phyloP scores from a whole-genome alignment of 495 filamentous ascomycete species.

The Penicillium lagena region DNA sequence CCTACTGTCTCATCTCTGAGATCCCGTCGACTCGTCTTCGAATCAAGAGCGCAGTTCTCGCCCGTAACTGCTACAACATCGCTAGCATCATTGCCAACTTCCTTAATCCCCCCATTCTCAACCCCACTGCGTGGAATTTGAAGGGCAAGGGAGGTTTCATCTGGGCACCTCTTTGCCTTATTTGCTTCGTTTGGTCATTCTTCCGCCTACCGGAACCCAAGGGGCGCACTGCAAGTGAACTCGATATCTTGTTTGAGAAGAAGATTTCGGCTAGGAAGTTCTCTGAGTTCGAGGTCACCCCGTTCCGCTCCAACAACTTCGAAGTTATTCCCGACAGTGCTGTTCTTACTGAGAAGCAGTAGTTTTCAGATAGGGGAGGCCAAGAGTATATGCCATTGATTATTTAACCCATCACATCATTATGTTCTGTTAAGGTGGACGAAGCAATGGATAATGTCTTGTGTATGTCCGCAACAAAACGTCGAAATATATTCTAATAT shows the following conservation, averaged over 20 bases:
- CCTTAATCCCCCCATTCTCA: slow-evolving; percentile 65
- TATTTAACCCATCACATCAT: too few species aligned
- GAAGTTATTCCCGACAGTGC: slow-evolving; percentile 1
- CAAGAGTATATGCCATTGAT: too few species aligned
- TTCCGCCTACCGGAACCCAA: slow-evolving; percentile 57
- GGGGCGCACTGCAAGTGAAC: slow-evolving; percentile 55
- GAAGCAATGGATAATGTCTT: too few species aligned
- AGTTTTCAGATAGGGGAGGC: too few species aligned
- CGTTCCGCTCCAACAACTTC: slow-evolving; percentile 34
- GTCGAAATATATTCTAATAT: too few species aligned
- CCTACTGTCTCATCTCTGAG: slow-evolving; percentile 58
- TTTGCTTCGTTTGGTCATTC: slow-evolving; percentile 39
- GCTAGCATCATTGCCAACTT: slow-evolving; percentile 50
- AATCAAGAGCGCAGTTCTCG: slow-evolving; percentile 32
- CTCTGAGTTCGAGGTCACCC: slow-evolving; percentile 38
- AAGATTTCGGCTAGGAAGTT: slow-evolving; percentile 35
- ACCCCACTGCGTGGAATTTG: slow-evolving; percentile 54
- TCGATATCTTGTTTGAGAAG: slow-evolving; percentile 45
- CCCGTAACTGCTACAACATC: slow-evolving; percentile 53
- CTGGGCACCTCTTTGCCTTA: slow-evolving; percentile 47
- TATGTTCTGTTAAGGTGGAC: too few species aligned
- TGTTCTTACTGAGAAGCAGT: too few species aligned
- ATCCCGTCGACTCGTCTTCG: slow-evolving; percentile 53
- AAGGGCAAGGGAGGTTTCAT: slow-evolving; percentile 63
- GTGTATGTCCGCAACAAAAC: too few species aligned